A percentile compares a stretch with the other conserved stretches of the same genome.
Conservation (phyloP, 2,329 filamentous ascomycete species). For the Allantophomopsis cytisporea region DNA sequence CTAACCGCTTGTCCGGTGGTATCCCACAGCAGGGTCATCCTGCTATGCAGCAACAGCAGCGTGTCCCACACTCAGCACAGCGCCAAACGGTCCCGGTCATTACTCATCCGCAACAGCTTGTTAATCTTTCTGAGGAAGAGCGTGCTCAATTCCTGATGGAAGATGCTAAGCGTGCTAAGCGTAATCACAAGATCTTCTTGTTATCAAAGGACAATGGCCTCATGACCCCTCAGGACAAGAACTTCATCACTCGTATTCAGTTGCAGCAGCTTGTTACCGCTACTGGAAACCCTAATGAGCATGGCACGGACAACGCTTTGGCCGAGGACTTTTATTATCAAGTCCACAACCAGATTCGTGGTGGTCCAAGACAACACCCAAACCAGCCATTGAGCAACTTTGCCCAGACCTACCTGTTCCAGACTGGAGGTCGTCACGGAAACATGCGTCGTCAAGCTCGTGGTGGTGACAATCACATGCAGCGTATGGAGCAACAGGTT, state of each 20-base stretch:
- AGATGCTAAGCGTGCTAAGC: slow-evolving; percentile 88
- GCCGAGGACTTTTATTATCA: slow-evolving; percentile 98
- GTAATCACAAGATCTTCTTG: slow-evolving; percentile 95
- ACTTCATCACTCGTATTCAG: slow-evolving; percentile 96
- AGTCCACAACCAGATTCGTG: slow-evolving; percentile 88
- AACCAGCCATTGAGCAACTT: slow-evolving; percentile 92
- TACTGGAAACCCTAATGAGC: slow-evolving; percentile 74
- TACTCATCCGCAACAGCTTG: slow-evolving; percentile 60
- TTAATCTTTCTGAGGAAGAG: slow-evolving; percentile 71
- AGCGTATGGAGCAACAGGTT: slow-evolving; percentile 98
- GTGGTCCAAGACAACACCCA: slow-evolving; percentile 78
- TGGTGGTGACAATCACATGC: slow-evolving; percentile 90
- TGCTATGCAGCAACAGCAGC: slow-evolving; percentile 20
- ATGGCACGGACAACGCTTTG: slow-evolving; percentile 66
- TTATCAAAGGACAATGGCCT: slow-evolving; percentile 89
- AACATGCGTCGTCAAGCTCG: slow-evolving; percentile 62
- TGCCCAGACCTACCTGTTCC: slow-evolving; percentile 93
- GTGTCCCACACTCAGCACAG: slow-evolving; percentile 14
- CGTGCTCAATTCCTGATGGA: slow-evolving; percentile 74
- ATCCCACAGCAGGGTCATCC: slow-evolving; percentile 27
- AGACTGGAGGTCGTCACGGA: slow-evolving; percentile 76
- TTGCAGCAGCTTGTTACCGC: slow-evolving; percentile 90
- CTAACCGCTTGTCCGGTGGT: slow-evolving; percentile 42
- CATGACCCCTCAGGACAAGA: slow-evolving; percentile 99
- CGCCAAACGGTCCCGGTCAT: slow-evolving; percentile 28